A percentile compares a stretch with the other conserved stretches of the same genome.
These are phyloP conservation scores for Quercus tomentella DNA, from an alignment of 331 rosid genomes.

Conservation along the genomic window DNA sequence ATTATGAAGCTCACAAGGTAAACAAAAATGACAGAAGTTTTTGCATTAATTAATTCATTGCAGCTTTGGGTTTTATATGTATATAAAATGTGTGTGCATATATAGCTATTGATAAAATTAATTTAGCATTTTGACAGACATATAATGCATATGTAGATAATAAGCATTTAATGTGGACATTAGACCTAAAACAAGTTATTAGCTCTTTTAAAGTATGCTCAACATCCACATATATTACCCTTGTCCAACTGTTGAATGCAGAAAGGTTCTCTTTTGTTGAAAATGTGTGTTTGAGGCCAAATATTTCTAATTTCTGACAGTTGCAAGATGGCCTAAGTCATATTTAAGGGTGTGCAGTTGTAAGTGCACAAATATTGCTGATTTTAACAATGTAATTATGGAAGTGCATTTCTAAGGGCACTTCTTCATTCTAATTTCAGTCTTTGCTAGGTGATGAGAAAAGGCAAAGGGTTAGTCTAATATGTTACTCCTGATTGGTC, in stretches of 20 bases:
- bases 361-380: not conserved
- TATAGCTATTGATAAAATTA: not conserved
- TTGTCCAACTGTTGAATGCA: no score
- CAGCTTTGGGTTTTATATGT: not conserved
- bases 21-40: slow-evolving; percentile 12
- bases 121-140: not conserved
- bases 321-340: no score
- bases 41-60: not conserved
- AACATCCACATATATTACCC: no score
- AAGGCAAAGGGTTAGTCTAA: not conserved
- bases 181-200: no score
- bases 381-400: not conserved
- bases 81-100: not conserved
- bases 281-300: no score
- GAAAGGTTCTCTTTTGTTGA: no score
- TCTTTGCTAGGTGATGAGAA: not conserved
- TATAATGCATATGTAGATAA: not conserved
- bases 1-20: slow-evolving; percentile 83
- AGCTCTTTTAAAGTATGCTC: no score
- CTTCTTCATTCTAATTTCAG: not conserved
- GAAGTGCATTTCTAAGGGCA: not conserved
- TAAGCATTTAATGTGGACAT: no score
- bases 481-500: no score
- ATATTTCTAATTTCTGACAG: no score
- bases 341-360: not conserved